Base-by-base conservation (phyloP, 75 land plant genomes). In the Selaginella tamariscina region DNA sequence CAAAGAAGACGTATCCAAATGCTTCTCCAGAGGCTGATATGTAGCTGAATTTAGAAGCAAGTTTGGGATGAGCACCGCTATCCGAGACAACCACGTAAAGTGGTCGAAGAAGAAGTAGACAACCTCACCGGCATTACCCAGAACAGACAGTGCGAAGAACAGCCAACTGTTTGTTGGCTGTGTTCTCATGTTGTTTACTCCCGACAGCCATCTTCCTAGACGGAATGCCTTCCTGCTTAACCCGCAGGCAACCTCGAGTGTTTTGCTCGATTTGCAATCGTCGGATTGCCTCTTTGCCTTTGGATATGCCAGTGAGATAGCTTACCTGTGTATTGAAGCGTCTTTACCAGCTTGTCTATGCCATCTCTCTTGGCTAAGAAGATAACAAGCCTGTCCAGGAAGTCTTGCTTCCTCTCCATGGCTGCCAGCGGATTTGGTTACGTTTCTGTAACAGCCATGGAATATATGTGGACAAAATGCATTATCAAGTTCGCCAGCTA, bases 21-120 rank as follows among this genome's bases (percentile, higher is more conserved):
- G 82, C 74, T 75, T 94, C 98, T 1, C 98, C 98, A 54, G 88
- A 94, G 0, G 98, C 98, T 0, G 98, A 94, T 57, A 94, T 71
- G 73, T 72, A 89, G 71, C 90, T 73, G 84, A 89, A 79, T 64
- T 74, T 59, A 62, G 57, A 56, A 2, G 95, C 98, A 23, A 94
- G 62, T 59, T 72, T 18, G 85, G 27, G 68, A 88, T 84, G 2
- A 94, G 71, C 33, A 83, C 84, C 13, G 90, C 95, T 22, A 85
- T 69, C 30, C 95, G 72, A 2, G 98, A 59, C 27, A 94, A 67
- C 98, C 98, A 94, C 2, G 86, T 79, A 20, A 89, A 70, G 69
- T 94, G 95, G 77, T 94, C 98, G 72, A 94, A 94, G 76, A 89
- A 94, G 86, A 85, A 94, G 80, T 94, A 94, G 44, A 94, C 83